Evolutionary conservation across 306 rosid species (phyloP).

Genomic region (Quercus engelmannii): DNA sequence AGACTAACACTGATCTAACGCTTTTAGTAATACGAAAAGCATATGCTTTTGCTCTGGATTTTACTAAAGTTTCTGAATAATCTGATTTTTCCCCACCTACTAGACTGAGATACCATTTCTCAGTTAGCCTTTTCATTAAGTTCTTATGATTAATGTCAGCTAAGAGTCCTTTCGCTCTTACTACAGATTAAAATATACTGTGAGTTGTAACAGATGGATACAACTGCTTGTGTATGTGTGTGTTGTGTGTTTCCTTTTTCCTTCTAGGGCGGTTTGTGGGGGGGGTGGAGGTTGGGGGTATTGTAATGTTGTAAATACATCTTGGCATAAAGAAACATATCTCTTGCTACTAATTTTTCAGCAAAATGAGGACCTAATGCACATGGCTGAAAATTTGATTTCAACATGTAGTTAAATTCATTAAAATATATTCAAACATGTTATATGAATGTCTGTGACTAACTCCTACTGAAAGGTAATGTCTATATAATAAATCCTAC

Average conservation of each 20-base stretch:
- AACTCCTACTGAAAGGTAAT: background rate
- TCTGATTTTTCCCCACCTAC: background rate
- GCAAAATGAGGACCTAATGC: background rate
- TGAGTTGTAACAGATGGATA: background rate
- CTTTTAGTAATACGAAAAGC: background rate
- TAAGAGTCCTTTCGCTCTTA: background rate
- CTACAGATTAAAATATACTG: background rate
- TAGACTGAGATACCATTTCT: no score
- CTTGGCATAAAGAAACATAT: background rate
- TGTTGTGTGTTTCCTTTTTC: background rate
- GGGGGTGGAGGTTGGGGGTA: background rate
- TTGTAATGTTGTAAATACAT: background rate
- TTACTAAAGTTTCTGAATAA: background rate
- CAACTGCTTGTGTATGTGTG: background rate
- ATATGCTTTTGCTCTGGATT: slow-evolving; percentile 1
- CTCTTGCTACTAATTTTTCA: background rate
- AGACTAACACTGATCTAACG: slow-evolving; percentile 1
- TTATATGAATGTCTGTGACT: background rate
- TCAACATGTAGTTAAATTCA: background rate
- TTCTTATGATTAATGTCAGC: background rate
- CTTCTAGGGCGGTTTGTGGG: no score
- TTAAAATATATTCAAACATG: background rate
- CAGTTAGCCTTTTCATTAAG: no score
- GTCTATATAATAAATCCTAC: background rate
- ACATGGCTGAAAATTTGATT: slow-evolving; percentile 6